Evolutionary conservation across 345 rosid genomes (phyloP).

Genomic region (Draba incana): DNA sequence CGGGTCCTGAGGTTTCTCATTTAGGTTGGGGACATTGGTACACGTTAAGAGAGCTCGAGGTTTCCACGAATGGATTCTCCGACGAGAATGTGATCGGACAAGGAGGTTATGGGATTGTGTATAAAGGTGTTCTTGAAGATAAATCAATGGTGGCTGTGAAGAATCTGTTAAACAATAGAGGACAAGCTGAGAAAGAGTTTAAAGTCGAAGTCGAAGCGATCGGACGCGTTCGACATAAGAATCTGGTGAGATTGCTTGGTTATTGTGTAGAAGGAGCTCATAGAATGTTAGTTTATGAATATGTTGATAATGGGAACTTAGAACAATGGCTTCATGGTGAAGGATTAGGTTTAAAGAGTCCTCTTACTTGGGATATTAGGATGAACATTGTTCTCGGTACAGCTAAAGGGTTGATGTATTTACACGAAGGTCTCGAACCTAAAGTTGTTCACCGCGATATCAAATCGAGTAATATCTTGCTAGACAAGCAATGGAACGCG

Average conservation of each 20-base stretch:
- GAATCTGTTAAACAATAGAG: constrained; percentile 91
- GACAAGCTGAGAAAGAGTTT: constrained; percentile 98
- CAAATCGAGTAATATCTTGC: constrained; percentile 91
- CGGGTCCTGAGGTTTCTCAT: constrained; percentile 93
- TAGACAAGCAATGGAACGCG: constrained; percentile 83
- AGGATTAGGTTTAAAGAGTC: constrained; percentile 67
- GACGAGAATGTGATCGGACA: constrained; percentile 90
- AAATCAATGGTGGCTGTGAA: constrained; percentile 75
- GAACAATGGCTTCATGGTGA: constrained; percentile 96
- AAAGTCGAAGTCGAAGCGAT: constrained; percentile 98
- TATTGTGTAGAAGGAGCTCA: constrained; percentile 98
- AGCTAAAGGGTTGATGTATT: constrained; percentile 85
- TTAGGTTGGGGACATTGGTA: constrained; percentile 99
- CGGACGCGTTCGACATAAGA: constrained; percentile 93
- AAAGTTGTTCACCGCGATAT: constrained; percentile 91
- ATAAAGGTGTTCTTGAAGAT: constrained; percentile 72
- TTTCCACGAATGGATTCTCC: constrained; percentile 69
- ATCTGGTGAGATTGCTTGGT: constrained; percentile 91
- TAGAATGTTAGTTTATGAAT: constrained; percentile 95
- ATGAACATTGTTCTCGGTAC: constrained; percentile 80
- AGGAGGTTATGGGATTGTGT: constrained; percentile 98
- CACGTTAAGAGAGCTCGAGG: constrained; percentile 89
- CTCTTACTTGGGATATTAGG: constrained; percentile 86
- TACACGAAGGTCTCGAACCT: constrained; percentile 93
- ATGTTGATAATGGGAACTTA: constrained; percentile 85